Conservation (phyloP, 768 basidiomycete species). For the Erythrobasidium yunnanense region DNA sequence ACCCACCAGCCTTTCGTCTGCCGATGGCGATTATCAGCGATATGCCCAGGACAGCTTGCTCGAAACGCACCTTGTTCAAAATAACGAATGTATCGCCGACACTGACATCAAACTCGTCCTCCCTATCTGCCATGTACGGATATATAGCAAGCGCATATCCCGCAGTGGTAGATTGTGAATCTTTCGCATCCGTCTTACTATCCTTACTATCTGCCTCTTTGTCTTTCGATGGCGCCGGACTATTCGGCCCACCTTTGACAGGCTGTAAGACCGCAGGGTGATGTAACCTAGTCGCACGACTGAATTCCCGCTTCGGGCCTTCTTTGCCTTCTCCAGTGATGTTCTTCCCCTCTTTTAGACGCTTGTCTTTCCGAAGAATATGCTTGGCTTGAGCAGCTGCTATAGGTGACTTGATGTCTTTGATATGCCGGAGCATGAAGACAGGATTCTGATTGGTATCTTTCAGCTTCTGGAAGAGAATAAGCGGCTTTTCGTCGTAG, state of each 20-base stretch:
- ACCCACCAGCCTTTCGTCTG: conserved; percentile 99
- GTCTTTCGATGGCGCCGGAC: conserved; percentile 24
- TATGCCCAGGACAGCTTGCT: conserved; percentile 17
- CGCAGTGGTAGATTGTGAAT: conserved; percentile 28
- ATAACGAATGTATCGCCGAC: conserved; percentile 52
- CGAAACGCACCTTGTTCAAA: conserved; percentile 30
- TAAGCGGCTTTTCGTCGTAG: conserved; percentile 92
- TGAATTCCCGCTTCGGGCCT: conserved; percentile 24
- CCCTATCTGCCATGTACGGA: conserved; percentile 95
- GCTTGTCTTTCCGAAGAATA: conserved; percentile 51
- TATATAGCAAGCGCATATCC: conserved; percentile 92
- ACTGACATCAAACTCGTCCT: conserved; percentile 94
- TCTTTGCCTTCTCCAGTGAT: conserved; percentile 34
- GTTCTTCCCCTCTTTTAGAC: conserved; percentile 28
- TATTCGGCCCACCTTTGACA: conserved; percentile 29
- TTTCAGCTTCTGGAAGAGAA: conserved; percentile 94
- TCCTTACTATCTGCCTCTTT: conserved; percentile 22
- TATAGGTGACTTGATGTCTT: conserved; percentile 93
- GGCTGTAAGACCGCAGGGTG: conserved; percentile 41
- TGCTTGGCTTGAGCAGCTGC: conserved; percentile 95
- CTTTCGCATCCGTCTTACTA: conserved; percentile 23
- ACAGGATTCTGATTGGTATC: conserved; percentile 96
- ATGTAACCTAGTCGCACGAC: conserved; percentile 39
- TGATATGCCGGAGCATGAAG: conserved; percentile 95
- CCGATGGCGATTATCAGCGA: conserved; percentile 45